Evolutionary conservation across 2,329 filamentous ascomycete species (phyloP), one percentile per base, ranked within the genome.

Genomic region (Trichophyton rubrum): DNA sequence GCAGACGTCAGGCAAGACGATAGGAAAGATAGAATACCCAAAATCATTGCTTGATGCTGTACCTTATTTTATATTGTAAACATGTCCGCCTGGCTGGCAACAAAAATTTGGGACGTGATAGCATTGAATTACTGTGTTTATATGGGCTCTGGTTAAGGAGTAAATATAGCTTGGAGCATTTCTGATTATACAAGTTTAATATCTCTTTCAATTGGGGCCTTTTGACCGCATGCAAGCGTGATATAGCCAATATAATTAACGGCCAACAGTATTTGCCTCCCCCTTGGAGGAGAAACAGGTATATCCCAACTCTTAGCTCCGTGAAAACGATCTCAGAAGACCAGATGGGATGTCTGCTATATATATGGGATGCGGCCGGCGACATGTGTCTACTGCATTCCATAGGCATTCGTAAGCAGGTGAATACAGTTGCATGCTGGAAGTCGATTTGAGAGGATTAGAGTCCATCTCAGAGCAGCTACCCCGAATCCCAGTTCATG

Each of bases 1-100:
- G 73, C 67, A 74, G 72, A 68, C 73, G 77, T 64, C 74, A 73
- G 47, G 72, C 74, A 11, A 55, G 51, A 17, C 27, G 51, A 38
- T 55, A 55, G 51, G 24, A 24, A 20, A 55, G 2, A 35, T 33
- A 55, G 11, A 7, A 13, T 38, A 33, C 7, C 27, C 51, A 33
- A 55, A 9, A 30, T 2, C 45, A 27, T 27, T 3, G 33, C 17
- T 22, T 47, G 15, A 51, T 9, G 15, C 11, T 51, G 20, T 6
- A 51, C 24, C 11, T 27, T 15, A 7, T 17, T 47, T n/a, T n/a
- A 20, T 24, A 11, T 47, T 22, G 17, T 47, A 11, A 22, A 47
- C 7, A 3, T 13, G 11, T 3, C 9, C 11, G 8, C 33, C 33
- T 38, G 33, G 33, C 9, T 38, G 33, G 33, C 33, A 38, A 7